Base-by-base conservation (phyloP, 2,329 filamentous ascomycete species). In the Biscogniauxia mediterranea region DNA sequence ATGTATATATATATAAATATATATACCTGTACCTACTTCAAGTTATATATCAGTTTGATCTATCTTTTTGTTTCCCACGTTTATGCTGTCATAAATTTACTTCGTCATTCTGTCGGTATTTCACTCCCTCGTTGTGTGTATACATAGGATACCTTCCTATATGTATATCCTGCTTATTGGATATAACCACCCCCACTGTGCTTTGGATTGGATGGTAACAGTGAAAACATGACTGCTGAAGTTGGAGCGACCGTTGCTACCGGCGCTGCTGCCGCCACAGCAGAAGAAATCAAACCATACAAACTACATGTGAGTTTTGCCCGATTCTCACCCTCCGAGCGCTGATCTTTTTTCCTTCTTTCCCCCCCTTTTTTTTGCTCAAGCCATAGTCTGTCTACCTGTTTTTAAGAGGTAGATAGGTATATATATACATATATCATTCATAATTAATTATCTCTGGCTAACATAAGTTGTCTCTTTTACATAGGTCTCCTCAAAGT, bases 401-500 rank as follows among this genome's bases (percentile, higher is more conserved):
- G 32, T n/a, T 28, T 28, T 8, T 28, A 8, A 28, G 26, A 28
- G 5, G 26, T 28, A 28, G 26, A 5, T 28, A 28, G 26, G 26
- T 8, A 8, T n/a, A n/a, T n/a, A n/a, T n/a, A 23, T 23, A 23
- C 7, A 32, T 9, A 2, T 32, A 9, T 32, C 28, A 9, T 32
- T 46, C 38, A n/a, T 7, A 9, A 46, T 42, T 15, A 5, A 5
- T 46, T 5, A 54, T 1, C 7, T 63, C 61, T 69, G 59, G 68
- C 75, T 78, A 60, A 78, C 64, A 50, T n/a, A 13, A 32, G 28
- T 32, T 5, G 11, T 5, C 7, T 32, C 28, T 6, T 19, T 38
- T 50, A 53, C 7, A 28, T 59, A 89, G 87, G 83, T 90, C 17
- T 89, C 87, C 2, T 84, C 82, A 58, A 85, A 83, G 68, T 90